Evolutionary conservation across 345 rosid genomes (phyloP).

Genomic region (Aquilaria malaccensis): DNA sequence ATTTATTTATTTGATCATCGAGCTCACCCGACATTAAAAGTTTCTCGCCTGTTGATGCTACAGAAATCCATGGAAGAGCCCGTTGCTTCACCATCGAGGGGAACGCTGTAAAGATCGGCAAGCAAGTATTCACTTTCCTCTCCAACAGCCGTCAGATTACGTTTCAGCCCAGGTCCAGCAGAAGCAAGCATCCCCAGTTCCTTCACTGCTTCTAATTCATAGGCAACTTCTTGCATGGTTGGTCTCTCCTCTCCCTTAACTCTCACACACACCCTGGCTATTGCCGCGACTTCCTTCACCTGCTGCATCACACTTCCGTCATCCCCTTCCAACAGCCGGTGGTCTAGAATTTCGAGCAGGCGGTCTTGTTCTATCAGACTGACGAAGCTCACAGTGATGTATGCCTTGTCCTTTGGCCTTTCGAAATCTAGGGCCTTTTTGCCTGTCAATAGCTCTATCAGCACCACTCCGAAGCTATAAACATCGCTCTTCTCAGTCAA

Average conservation of each 20-base stretch:
- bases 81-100: no score
- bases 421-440: conserved; percentile 16
- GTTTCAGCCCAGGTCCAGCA: no score
- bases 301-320: conserved; percentile 7
- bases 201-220: conserved; percentile 20
- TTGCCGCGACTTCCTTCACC: conserved; percentile 16
- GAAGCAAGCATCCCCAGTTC: background rate
- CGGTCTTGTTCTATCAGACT: conserved; percentile 19
- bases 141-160: no score
- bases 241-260: conserved; percentile 32
- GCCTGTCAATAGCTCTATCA: conserved; percentile 36
- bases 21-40: no score
- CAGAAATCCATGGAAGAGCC: no score
- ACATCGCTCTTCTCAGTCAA: conserved; percentile 40
- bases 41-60: no score
- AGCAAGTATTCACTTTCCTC: no score
- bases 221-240: conserved; percentile 27
- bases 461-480: conserved; percentile 39
- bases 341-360: conserved; percentile 20
- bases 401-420: conserved; percentile 23
- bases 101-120: no score
- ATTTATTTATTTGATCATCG: no score
- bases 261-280: conserved; percentile 23
- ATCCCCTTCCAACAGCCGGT: background rate
- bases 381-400: conserved; percentile 22